Evolutionary conservation across 768 basidiomycete genomes (phyloP).

Genomic region (Leccinum disarticulatum): DNA sequence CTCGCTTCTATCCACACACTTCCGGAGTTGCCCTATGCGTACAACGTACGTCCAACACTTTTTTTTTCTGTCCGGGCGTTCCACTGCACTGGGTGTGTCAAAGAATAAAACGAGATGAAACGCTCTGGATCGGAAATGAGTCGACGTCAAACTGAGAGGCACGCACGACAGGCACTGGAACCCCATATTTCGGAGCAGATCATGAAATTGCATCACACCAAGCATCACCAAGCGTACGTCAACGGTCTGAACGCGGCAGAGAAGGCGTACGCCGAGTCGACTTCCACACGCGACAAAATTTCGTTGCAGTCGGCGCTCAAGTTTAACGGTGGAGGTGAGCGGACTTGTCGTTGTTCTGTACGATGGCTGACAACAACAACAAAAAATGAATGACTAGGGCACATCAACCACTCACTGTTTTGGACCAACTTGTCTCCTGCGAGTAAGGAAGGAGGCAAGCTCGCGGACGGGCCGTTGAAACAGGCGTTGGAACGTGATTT

Average conservation of each 20-base stretch:
- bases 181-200: slow-evolving; percentile 90
- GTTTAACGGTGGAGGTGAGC: slow-evolving; percentile 92
- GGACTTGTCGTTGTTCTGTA: neutral
- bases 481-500: slow-evolving; percentile 78
- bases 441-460: slow-evolving; percentile 58
- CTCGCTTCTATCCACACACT: slow-evolving; percentile 64
- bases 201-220: slow-evolving; percentile 90
- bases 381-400: slow-evolving; percentile 42
- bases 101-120: neutral
- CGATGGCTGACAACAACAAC: neutral
- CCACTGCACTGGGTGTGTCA: neutral
- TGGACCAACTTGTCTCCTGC: slow-evolving; percentile 95
- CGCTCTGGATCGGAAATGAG: neutral
- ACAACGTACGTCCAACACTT: slow-evolving; percentile 54
- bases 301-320: slow-evolving; percentile 88
- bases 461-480: slow-evolving; percentile 68
- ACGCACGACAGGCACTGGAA: slow-evolving; percentile 70
- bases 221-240: slow-evolving; percentile 93
- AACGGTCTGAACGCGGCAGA: slow-evolving; percentile 93
- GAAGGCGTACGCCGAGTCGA: slow-evolving; percentile 67
- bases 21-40: slow-evolving; percentile 75
- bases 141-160: neutral
- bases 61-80: neutral
- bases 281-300: slow-evolving; percentile 73
- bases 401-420: slow-evolving; percentile 95